A percentile compares a stretch with the other conserved stretches of the same genome.
phyloP scores from a whole-genome alignment of 2,329 filamentous ascomycete species.

The Epicoccum nigrum region DNA sequence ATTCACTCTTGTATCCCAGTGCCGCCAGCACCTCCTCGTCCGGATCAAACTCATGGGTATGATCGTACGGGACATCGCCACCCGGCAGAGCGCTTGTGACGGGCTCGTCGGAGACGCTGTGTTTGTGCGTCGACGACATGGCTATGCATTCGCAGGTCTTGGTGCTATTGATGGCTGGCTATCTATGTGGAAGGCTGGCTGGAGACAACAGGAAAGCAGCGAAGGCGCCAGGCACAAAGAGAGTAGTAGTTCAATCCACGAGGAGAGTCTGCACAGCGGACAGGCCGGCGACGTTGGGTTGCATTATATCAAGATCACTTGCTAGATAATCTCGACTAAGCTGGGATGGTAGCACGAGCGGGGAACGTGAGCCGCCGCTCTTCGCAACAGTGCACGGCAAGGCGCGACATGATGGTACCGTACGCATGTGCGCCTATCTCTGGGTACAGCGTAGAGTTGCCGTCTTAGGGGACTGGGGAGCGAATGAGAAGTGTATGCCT shows the following conservation, averaged over 20 bases:
- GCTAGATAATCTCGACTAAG: constrained; percentile 8
- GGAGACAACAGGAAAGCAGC: neutral
- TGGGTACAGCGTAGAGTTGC: constrained; percentile 16
- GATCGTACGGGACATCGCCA: constrained; percentile 57
- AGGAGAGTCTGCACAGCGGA: neutral
- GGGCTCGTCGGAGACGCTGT: constrained; percentile 53
- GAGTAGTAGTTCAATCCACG: neutral
- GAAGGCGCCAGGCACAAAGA: neutral
- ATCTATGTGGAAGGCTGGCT: constrained; percentile 4
- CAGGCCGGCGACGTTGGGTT: constrained; percentile 1
- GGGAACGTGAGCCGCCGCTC: constrained; percentile 14
- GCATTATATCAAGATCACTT: constrained; percentile 15
- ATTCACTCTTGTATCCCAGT: constrained; percentile 67
- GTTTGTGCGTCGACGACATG: constrained; percentile 16
- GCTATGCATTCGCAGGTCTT: constrained; percentile 7
- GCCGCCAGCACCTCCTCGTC: constrained; percentile 68
- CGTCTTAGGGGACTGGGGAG: constrained; percentile 1
- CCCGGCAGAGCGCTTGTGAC: constrained; percentile 60
- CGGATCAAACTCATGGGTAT: constrained; percentile 52
- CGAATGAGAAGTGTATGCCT: constrained; percentile 14
- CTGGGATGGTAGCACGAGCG: constrained; percentile 8
- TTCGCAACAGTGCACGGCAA: constrained; percentile 10
- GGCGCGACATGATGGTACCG: constrained; percentile 2
- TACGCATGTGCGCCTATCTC: constrained; percentile 16
- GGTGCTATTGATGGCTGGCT: no score